Conservation (phyloP, 2,329 filamentous ascomycete species). For the Beauveria caledonica region DNA sequence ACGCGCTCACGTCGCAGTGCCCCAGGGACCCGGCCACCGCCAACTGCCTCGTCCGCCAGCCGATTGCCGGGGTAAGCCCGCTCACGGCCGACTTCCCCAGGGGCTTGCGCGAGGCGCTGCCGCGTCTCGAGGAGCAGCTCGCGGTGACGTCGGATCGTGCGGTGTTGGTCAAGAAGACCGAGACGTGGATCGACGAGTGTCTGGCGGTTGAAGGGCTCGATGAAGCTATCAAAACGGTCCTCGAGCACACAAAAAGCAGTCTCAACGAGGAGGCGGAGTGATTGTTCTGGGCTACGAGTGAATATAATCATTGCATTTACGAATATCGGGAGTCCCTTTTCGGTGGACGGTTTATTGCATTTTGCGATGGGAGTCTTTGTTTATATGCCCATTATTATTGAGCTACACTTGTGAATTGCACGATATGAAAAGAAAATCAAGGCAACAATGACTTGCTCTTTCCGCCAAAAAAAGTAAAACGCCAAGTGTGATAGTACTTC, state of each 20-base stretch:
- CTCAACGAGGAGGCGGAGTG: not conserved
- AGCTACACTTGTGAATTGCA: conserved; percentile 1
- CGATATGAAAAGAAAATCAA: not conserved
- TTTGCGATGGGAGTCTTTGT: conserved; percentile 2
- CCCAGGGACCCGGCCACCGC: conserved; percentile 55
- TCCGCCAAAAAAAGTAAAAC: not conserved
- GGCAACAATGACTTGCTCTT: not conserved
- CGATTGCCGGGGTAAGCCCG: conserved; percentile 56
- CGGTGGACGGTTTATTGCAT: not conserved
- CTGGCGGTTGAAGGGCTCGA: conserved; percentile 44
- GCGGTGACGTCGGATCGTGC: conserved; percentile 37
- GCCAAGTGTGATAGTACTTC: not conserved
- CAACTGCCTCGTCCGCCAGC: conserved; percentile 63
- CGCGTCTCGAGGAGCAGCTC: conserved; percentile 46
- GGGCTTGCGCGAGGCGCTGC: conserved; percentile 58
- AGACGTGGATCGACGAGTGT: conserved; percentile 46
- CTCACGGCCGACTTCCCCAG: conserved; percentile 64
- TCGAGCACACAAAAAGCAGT: conserved; percentile 43
- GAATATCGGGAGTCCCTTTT: not conserved
- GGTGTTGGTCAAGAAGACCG: conserved; percentile 39
- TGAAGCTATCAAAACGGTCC: conserved; percentile 44
- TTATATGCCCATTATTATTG: conserved; percentile 5
- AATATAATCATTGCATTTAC: not conserved
- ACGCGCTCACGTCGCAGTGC: conserved; percentile 50
- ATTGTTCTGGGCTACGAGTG: not conserved